phyloP scores from a whole-genome alignment of 371 early-diverging fungal species.

The Quaeritorhiza haematococci region DNA sequence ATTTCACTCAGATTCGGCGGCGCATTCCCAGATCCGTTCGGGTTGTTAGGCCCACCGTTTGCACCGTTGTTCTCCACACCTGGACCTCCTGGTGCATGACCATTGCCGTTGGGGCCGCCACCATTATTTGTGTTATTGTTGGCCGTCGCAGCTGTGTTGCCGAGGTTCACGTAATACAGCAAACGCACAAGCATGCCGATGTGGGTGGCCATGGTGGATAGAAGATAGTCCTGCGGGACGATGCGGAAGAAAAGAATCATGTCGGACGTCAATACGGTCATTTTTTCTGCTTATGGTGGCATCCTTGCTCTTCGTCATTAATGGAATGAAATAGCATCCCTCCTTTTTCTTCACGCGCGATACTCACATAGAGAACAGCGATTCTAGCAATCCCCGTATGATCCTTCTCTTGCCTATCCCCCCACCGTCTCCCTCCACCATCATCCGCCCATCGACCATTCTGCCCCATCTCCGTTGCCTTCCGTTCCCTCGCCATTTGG shows the following conservation, averaged over 20 bases:
- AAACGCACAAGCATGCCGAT: conserved; percentile 44
- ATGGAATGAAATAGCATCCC: too few relatives aligned
- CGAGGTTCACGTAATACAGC: conserved; percentile 45
- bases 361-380: not conserved
- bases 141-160: conserved; percentile 10
- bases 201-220: conserved; percentile 29
- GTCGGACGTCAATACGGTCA: not conserved
- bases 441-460: too few relatives aligned
- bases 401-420: not conserved
- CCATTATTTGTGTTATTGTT: too few relatives aligned
- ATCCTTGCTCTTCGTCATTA: not conserved
- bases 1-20: conserved; percentile 1
- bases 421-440: conserved; percentile 30
- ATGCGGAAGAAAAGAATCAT: not conserved
- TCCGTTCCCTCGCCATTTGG: conserved; percentile 57
- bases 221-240: conserved; percentile 11
- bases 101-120: too few relatives aligned
- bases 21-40: not conserved
- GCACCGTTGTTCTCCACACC: conserved; percentile 4
- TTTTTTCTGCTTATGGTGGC: not conserved
- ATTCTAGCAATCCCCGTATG: not conserved
- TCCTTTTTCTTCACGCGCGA: not conserved
- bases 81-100: too few relatives aligned
- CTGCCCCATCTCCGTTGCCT: conserved; percentile 46
- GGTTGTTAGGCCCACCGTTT: not conserved